Evolutionary conservation across 1,139 yeast genomes (phyloP).

Genomic region (Blastobotrys aristatus): DNA sequence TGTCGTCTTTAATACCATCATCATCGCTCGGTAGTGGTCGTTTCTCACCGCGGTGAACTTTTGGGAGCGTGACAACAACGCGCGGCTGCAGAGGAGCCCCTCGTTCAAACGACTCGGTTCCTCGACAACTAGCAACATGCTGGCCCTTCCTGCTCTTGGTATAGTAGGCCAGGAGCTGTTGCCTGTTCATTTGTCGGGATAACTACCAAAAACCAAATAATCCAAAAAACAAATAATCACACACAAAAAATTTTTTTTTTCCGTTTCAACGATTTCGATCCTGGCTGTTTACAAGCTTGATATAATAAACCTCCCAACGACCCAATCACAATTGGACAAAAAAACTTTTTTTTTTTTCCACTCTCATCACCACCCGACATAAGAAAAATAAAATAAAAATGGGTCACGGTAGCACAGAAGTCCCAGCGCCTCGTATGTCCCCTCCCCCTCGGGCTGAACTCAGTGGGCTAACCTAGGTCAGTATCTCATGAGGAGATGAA

Average conservation of each 20-base stretch:
- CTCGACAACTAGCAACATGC: background rate
- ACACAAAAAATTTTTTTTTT: too few relatives aligned
- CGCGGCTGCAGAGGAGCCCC: background rate
- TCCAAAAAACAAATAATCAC: too few relatives aligned
- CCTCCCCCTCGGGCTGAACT: background rate
- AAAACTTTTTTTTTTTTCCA: background rate
- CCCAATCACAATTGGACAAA: background rate
- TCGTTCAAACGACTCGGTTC: background rate
- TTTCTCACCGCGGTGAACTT: background rate
- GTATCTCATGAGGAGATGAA: constrained; percentile 85
- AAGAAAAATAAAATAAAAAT: background rate
- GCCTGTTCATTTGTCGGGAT: background rate
- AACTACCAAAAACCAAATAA: too few relatives aligned
- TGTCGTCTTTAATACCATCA: too few relatives aligned
- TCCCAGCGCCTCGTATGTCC: constrained; percentile 12
- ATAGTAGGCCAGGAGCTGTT: background rate
- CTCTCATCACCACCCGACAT: constrained; percentile 1
- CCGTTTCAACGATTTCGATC: too few relatives aligned
- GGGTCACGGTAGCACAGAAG: constrained; percentile 7
- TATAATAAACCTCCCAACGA: background rate
- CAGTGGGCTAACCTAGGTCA: constrained; percentile 25
- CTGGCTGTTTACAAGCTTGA: too few relatives aligned
- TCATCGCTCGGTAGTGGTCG: background rate
- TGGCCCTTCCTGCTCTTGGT: background rate
- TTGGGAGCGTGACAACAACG: background rate